Percentiles rank a stretch among this genome's conserved stretches.
Evolutionary conservation across 805 yeast species (phyloP).

Genomic region (Candida fluviatilis): DNA sequence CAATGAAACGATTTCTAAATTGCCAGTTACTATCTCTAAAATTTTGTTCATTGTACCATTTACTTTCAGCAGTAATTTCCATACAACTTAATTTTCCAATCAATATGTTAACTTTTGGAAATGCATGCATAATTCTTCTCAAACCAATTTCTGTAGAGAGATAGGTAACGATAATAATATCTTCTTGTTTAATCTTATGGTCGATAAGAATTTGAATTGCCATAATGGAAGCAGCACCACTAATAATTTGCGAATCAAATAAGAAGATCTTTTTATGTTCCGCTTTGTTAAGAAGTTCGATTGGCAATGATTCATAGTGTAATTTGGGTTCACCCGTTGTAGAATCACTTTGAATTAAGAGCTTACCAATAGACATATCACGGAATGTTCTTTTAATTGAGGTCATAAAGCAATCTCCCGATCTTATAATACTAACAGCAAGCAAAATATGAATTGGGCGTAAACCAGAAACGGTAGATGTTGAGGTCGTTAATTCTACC

Average conservation of each 20-base stretch:
- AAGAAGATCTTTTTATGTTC: constrained; percentile 49
- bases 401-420: constrained; percentile 89
- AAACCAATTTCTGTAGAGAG: constrained; percentile 78
- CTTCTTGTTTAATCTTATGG: constrained; percentile 59
- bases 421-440: constrained; percentile 78
- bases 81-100: constrained; percentile 60
- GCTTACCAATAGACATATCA: constrained; percentile 73
- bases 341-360: constrained; percentile 83
- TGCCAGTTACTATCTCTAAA: constrained; percentile 51
- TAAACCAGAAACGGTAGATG: constrained; percentile 32
- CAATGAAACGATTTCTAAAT: constrained; percentile 67
- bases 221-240: constrained; percentile 95
- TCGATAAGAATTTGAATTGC: constrained; percentile 84
- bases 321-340: constrained; percentile 91
- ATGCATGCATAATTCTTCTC: constrained; percentile 68
- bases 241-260: constrained; percentile 82
- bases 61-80: constrained; percentile 15
- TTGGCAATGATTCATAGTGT: constrained; percentile 75
- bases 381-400: constrained; percentile 76
- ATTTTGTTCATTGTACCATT: constrained; percentile 30
- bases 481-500: constrained; percentile 24
- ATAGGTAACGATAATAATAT: constrained; percentile 67
- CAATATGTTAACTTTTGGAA: constrained; percentile 63
- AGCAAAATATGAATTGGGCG: constrained; percentile 48
- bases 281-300: constrained; percentile 9